Evolutionary conservation across 148 eudicot species (phyloP).

Genomic region (Linanthus parryae): DNA sequence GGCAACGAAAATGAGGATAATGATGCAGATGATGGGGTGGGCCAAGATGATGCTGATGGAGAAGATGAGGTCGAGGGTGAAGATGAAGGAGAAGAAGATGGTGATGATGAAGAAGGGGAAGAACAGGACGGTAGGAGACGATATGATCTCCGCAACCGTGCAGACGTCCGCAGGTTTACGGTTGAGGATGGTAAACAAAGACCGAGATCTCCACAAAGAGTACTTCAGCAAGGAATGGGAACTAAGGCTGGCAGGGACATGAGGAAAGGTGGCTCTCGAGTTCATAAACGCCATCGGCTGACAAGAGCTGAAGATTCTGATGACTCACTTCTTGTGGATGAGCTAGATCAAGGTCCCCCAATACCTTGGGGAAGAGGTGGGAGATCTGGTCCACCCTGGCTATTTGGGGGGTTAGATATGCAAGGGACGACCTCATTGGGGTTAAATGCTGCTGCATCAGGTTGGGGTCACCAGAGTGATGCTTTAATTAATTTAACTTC

Average conservation of each 20-base stretch:
- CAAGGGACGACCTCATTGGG: conserved; percentile 85
- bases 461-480: conserved; percentile 95
- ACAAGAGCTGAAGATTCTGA: conserved; percentile 91
- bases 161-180: conserved; percentile 81
- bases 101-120: conserved; percentile 81
- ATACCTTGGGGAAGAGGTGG: conserved; percentile 96
- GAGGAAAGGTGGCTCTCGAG: conserved; percentile 83
- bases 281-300: conserved; percentile 88
- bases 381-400: conserved; percentile 87
- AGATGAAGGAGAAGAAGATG: conserved; percentile 64
- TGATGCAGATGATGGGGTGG: conserved; percentile 38
- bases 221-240: conserved; percentile 94
- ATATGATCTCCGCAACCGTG: conserved; percentile 89
- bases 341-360: conserved; percentile 92
- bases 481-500: conserved; percentile 49
- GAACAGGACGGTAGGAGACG: conserved; percentile 87
- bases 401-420: conserved; percentile 86
- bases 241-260: conserved; percentile 73
- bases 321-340: conserved; percentile 97
- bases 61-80: conserved; percentile 51
- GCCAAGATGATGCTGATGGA: conserved; percentile 39
- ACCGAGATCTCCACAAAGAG: conserved; percentile 91
- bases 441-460: conserved; percentile 89
- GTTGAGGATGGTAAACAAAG: conserved; percentile 79
- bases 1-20: conserved; percentile 47